Conservation (phyloP, 192 early-diverging fungal genomes). For the Rhizoclosmatium globosum region DNA sequence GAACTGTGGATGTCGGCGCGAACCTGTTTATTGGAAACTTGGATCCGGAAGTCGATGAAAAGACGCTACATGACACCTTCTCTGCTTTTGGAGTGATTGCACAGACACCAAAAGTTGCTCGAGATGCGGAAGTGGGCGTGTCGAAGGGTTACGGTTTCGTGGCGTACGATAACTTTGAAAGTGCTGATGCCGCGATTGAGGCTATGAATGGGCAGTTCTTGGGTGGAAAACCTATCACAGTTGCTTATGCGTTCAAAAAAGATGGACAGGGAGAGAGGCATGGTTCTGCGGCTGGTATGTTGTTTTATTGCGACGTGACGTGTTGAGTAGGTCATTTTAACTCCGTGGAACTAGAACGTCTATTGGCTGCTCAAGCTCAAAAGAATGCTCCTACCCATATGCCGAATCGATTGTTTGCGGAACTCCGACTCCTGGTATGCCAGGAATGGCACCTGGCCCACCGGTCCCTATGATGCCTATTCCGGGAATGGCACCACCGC, state of each 20-base stretch:
- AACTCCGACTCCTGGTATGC: slow-evolving; percentile 48
- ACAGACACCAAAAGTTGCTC: slow-evolving; percentile 81
- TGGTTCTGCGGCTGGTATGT: slow-evolving; percentile 87
- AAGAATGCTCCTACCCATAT: slow-evolving; percentile 74
- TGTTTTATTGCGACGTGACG: neutral
- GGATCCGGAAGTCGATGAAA: slow-evolving; percentile 82
- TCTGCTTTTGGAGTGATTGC: slow-evolving; percentile 92
- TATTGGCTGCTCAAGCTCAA: slow-evolving; percentile 87
- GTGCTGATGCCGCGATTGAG: slow-evolving; percentile 95
- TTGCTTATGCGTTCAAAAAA: slow-evolving; percentile 96
- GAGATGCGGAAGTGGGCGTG: slow-evolving; percentile 83
- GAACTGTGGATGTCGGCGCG: slow-evolving; percentile 92
- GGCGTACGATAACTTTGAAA: slow-evolving; percentile 84
- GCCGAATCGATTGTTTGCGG: slow-evolving; percentile 79
- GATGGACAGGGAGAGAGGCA: slow-evolving; percentile 98
- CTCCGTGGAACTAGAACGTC: slow-evolving; percentile 66
- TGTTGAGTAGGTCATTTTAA: neutral
- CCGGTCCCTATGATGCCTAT: slow-evolving; percentile 8
- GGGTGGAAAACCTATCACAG: slow-evolving; percentile 91
- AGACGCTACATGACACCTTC: slow-evolving; percentile 93
- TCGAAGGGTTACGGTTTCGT: slow-evolving; percentile 85
- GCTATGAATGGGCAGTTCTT: slow-evolving; percentile 98
- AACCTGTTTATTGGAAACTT: slow-evolving; percentile 96
- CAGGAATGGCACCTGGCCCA: slow-evolving; percentile 26
- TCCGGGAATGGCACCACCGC: slow-evolving; percentile 25